Evolutionary conservation across 306 rosid species (phyloP).

Genomic region (Cicer cuneatum): DNA sequence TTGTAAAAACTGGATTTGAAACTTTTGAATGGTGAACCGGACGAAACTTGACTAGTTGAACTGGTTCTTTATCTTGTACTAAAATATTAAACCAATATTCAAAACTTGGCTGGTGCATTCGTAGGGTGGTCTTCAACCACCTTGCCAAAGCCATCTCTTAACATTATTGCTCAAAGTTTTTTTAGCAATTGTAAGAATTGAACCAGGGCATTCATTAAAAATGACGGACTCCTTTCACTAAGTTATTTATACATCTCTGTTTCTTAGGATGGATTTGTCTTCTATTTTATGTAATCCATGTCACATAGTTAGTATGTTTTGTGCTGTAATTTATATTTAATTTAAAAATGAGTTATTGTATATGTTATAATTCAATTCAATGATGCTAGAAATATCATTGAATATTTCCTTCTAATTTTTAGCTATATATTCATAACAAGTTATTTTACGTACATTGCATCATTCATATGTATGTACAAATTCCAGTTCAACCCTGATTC

Average conservation of each 20-base stretch:
- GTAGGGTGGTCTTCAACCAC: slow-evolving; percentile 14
- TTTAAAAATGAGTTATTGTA: slow-evolving; percentile 13
- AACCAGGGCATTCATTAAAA: slow-evolving; percentile 19
- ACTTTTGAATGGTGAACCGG: background rate
- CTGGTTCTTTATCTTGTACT: background rate
- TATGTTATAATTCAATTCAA: slow-evolving; percentile 15
- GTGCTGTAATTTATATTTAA: background rate
- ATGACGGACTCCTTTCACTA: background rate
- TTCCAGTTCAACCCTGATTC: background rate
- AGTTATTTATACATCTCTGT: background rate
- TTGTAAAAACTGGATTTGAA: slow-evolving; percentile 9
- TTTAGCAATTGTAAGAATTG: slow-evolving; percentile 11
- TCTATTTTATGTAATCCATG: slow-evolving; percentile 23
- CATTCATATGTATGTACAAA: background rate
- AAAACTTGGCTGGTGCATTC: slow-evolving; percentile 22
- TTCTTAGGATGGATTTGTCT: background rate
- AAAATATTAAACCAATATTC: slow-evolving; percentile 2
- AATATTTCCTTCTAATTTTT: background rate
- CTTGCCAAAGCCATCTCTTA: background rate
- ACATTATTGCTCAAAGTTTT: slow-evolving; percentile 2
- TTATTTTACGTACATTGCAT: background rate
- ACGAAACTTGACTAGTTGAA: slow-evolving; percentile 2
- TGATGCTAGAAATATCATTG: slow-evolving; percentile 16
- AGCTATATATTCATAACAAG: background rate
- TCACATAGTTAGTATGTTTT: slow-evolving; percentile 7